Evolutionary conservation across 495 filamentous ascomycete species (phyloP), one percentile per base, ranked within the genome.

Genomic region (Penicillium simplicissimum): DNA sequence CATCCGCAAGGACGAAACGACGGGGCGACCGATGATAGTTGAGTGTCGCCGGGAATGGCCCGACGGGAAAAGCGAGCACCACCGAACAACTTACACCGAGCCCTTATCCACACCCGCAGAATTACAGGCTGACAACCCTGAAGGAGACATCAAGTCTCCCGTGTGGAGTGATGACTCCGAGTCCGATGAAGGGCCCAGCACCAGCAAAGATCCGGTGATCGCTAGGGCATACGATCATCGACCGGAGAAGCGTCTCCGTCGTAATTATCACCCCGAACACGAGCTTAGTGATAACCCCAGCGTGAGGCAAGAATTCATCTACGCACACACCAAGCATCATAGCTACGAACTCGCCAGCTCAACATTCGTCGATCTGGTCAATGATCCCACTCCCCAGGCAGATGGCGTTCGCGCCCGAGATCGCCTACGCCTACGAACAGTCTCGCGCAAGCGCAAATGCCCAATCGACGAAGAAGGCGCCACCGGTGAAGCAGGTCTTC

Each of bases 11-110:
- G 87, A 92, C 58, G 88, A 93, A 62, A 64, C 68, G 10, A 86
- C 84, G 1, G 82, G 84, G 0, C 68, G 81, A 49, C 74, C 89
- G 15, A 78, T 82, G 47, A 89, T 91, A 47, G 67, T 90, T 8
- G 90, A 94, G 72, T 82, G 85, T 47, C 82, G 90, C 8, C 86
- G 86, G 35, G 90, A 94, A 71, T 93, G 88, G 87, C 79, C 80
- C 17, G 61, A 74, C 23, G 84, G 84, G 4, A 78, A 77, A 52
- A 88, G 85, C 62, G 84, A 79, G 35, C 84, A 87, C 56, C 76
- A 79, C 42, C 84, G 90, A 35, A 90, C 86, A 0, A 91, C 88
- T 71, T 93, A 93, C 71, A 85, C 76, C 6, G 84, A 85, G 6
- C 69, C 81, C 17, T 76, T 91, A 13, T 63, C 67, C 19, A 88